A percentile compares a stretch with the other conserved stretches of the same genome.
Evolutionary conservation across 2,329 filamentous ascomycete species (phyloP).

Genomic region (Fusarium luffae): DNA sequence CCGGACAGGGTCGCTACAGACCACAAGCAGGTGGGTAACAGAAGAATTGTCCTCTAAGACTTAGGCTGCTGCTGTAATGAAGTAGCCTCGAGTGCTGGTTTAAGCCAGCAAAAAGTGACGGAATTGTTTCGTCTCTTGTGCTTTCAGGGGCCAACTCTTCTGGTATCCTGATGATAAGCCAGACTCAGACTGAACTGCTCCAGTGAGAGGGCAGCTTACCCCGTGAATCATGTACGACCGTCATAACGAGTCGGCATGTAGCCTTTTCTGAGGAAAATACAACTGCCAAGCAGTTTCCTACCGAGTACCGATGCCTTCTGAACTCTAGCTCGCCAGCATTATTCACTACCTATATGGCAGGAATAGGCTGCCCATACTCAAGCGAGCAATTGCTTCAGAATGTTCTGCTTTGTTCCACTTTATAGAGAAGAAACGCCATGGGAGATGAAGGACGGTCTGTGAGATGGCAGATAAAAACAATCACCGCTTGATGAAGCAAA

Average conservation of each 20-base stretch:
- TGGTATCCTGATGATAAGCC: not conserved
- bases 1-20: not conserved
- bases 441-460: slow-evolving; percentile 31
- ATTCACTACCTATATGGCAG: not conserved
- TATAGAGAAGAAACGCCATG: not conserved
- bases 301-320: slow-evolving; percentile 5
- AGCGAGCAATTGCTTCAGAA: slow-evolving; percentile 13
- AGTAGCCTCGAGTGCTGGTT: too few species aligned
- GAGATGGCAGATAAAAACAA: slow-evolving; percentile 24
- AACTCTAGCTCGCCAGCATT: not conserved
- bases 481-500: slow-evolving; percentile 21
- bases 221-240: not conserved
- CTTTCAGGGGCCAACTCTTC: too few species aligned
- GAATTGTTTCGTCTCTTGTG: too few species aligned
- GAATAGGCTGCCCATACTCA: slow-evolving; percentile 20
- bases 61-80: too few species aligned
- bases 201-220: not conserved
- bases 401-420: slow-evolving; percentile 14
- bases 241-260: not conserved
- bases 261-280: not conserved
- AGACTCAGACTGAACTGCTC: slow-evolving; percentile 25
- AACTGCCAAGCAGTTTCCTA: not conserved
- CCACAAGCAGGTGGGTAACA: too few species aligned
- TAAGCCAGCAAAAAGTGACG: too few species aligned
- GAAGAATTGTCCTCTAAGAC: too few species aligned